Evolutionary conservation across 2,329 filamentous ascomycete genomes (phyloP).

Genomic region (Graphiopsis chlorocephala): DNA sequence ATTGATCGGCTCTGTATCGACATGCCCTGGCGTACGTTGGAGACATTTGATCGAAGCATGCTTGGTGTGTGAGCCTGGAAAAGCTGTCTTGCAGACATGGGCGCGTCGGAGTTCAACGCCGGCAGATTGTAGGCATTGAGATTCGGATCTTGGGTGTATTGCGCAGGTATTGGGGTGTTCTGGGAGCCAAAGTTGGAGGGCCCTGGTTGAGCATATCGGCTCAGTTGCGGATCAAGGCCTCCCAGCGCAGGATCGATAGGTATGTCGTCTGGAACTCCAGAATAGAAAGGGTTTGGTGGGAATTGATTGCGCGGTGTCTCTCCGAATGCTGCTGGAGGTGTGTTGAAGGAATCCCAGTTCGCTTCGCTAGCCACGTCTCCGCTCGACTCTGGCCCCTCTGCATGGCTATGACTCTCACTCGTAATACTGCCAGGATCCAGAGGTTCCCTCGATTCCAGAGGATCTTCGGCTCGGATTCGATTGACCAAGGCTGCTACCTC

Average conservation of each 20-base stretch:
- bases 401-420: not conserved
- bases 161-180: not conserved
- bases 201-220: not conserved
- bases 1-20: not conserved
- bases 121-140: not conserved
- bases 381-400: conserved; percentile 1
- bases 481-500: conserved; percentile 14
- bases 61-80: not conserved
- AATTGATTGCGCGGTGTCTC: not conserved
- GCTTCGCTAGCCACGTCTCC: conserved; percentile 6
- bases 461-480: conserved; percentile 13
- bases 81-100: not conserved
- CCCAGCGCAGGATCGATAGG: conserved; percentile 9
- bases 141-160: conserved; percentile 1
- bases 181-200: not conserved
- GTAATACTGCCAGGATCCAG: conserved; percentile 13
- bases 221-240: conserved; percentile 1
- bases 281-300: conserved; percentile 1
- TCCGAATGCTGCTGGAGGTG: not conserved
- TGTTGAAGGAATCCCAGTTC: conserved; percentile 9
- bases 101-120: not conserved
- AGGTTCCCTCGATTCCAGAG: not conserved
- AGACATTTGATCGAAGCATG: conserved; percentile 4
- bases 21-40: conserved; percentile 4
- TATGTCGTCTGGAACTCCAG: not conserved